These are phyloP conservation scores for Peribolospora kevripleyi DNA, from an alignment of 768 basidiomycete genomes.

Conservation along the genomic window DNA sequence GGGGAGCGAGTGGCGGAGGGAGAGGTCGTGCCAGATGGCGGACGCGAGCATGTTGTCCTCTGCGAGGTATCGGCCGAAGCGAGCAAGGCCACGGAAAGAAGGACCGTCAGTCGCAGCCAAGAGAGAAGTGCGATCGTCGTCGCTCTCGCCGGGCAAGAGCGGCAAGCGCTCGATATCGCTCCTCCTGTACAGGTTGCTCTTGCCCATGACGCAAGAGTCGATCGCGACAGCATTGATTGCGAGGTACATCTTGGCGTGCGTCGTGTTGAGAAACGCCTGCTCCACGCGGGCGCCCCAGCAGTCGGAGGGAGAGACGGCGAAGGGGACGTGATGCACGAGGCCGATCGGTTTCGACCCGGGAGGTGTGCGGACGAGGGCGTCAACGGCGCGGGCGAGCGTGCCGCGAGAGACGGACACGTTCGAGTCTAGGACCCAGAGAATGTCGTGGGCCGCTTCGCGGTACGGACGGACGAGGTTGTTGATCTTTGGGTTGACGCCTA, in stretches of 20 bases:
- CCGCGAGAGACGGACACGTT: slow-evolving; percentile 56
- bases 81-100: slow-evolving; percentile 33
- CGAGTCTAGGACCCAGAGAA: slow-evolving; percentile 94
- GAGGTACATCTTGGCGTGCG: slow-evolving; percentile 97
- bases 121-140: not conserved
- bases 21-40: slow-evolving; percentile 80
- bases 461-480: slow-evolving; percentile 84
- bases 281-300: slow-evolving; percentile 61
- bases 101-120: slow-evolving; percentile 1
- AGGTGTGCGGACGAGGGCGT: slow-evolving; percentile 28
- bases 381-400: slow-evolving; percentile 50
- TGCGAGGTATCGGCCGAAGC: slow-evolving; percentile 69
- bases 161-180: slow-evolving; percentile 60
- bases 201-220: slow-evolving; percentile 91
- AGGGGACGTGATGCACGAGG: slow-evolving; percentile 87
- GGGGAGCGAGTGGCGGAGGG: slow-evolving; percentile 50
- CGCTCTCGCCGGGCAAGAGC: slow-evolving; percentile 22
- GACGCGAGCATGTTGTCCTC: slow-evolving; percentile 96
- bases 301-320: slow-evolving; percentile 45
- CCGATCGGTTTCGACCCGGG: slow-evolving; percentile 28
- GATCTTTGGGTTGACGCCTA: slow-evolving; percentile 90
- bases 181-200: slow-evolving; percentile 78
- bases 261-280: slow-evolving; percentile 85
- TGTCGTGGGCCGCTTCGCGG: slow-evolving; percentile 52
- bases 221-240: slow-evolving; percentile 72